Evolutionary conservation across 2,329 filamentous ascomycete species (phyloP).

Genomic region (Laburnicola sp.): DNA sequence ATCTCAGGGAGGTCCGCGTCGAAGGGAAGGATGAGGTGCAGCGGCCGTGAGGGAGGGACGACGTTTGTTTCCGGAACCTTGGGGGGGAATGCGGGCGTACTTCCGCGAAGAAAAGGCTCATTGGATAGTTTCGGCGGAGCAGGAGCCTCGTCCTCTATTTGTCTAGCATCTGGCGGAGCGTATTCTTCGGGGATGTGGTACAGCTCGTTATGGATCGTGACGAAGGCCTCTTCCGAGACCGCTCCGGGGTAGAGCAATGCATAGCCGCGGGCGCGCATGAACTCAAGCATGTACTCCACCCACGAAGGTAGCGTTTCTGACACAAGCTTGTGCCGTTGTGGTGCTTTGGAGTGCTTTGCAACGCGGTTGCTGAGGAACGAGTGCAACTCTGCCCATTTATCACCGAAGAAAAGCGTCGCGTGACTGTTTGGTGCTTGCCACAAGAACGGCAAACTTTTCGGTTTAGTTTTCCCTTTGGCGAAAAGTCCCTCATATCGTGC

Average conservation of each 20-base stretch:
- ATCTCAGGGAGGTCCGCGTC: conserved; percentile 54
- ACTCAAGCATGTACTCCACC: conserved; percentile 75
- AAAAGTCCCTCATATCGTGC: conserved; percentile 33
- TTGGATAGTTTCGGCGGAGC: conserved; percentile 17
- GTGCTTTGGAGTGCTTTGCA: conserved; percentile 29
- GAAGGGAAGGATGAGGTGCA: conserved; percentile 54
- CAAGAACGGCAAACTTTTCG: conserved; percentile 64
- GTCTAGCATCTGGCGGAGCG: conserved; percentile 8
- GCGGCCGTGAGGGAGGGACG: conserved; percentile 52
- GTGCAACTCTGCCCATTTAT: conserved; percentile 86
- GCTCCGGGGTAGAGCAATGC: conserved; percentile 75
- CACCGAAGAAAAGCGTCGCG: conserved; percentile 78
- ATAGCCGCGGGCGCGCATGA: conserved; percentile 77
- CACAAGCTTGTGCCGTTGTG: conserved; percentile 49
- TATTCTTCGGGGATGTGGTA: conserved; percentile 72
- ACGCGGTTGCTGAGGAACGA: conserved; percentile 72
- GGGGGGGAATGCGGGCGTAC: conserved; percentile 31
- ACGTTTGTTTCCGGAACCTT: conserved; percentile 48
- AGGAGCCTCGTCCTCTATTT: conserved; percentile 5
- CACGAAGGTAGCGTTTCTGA: conserved; percentile 72
- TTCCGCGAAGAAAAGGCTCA: conserved; percentile 47
- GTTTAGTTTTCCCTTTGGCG: no score
- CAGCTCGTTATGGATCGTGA: conserved; percentile 77
- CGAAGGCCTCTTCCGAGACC: conserved; percentile 57
- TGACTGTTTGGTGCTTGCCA: conserved; percentile 86